These are phyloP conservation scores for Coniochaeta sp. DNA, from an alignment of 2,329 filamentous ascomycete genomes.

Conservation along the genomic window DNA sequence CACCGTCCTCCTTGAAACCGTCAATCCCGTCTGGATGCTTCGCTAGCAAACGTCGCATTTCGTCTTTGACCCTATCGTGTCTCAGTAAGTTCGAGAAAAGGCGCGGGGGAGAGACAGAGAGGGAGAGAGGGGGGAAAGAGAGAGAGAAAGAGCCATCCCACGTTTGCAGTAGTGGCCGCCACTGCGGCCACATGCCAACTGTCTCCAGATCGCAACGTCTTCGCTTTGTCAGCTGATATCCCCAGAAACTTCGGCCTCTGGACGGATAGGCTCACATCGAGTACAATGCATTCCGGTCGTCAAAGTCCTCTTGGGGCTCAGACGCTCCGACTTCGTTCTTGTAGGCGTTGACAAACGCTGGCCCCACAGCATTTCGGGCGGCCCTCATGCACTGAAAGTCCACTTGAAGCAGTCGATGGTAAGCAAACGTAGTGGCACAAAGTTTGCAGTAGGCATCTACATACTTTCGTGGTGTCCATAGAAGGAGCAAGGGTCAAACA, in stretches of 20 bases:
- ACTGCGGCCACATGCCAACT: constrained; percentile 1
- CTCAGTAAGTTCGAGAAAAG: not conserved
- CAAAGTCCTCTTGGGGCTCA: constrained; percentile 1
- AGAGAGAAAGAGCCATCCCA: not conserved
- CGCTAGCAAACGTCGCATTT: not conserved
- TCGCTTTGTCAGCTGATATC: not conserved
- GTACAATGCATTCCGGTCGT: constrained; percentile 2
- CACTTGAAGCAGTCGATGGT: not conserved
- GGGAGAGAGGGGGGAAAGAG: too few relatives aligned
- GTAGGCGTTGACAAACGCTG: constrained; percentile 1
- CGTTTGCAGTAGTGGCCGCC: not conserved
- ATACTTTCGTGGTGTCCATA: constrained; percentile 3
- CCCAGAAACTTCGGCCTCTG: not conserved
- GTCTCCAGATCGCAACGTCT: not conserved
- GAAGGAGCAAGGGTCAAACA: constrained; percentile 1
- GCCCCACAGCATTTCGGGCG: not conserved
- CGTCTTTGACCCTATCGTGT: not conserved
- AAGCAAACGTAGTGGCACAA: not conserved
- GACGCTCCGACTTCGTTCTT: constrained; percentile 1
- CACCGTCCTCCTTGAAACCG: not conserved
- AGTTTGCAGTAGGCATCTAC: not conserved
- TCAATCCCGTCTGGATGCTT: constrained; percentile 1
- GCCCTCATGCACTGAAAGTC: not conserved
- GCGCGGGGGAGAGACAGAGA: too few relatives aligned
- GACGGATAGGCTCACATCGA: not conserved